phyloP scores from a whole-genome alignment of 2,329 filamentous ascomycete species.

The Sporothrix curviconia region DNA sequence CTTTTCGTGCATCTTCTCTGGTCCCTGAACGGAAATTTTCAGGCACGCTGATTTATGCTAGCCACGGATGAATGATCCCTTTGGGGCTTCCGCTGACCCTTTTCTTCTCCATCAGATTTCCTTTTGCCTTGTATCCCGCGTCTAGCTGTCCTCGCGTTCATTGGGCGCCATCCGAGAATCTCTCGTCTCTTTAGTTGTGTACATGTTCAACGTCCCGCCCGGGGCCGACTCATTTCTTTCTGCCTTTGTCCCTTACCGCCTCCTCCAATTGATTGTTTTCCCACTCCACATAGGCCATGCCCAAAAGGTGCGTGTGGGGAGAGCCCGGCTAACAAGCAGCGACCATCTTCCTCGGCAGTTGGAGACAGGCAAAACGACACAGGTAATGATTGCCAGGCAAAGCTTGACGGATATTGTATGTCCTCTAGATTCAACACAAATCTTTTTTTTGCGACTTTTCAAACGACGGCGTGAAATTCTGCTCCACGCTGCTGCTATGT shows the following conservation, averaged over 20 bases:
- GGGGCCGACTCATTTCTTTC: not conserved
- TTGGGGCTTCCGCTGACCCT: not conserved
- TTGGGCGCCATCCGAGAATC: not conserved
- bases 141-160: not conserved
- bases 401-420: not conserved
- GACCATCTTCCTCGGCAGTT: not conserved
- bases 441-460: not conserved
- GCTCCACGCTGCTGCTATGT: not conserved
- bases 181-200: not conserved
- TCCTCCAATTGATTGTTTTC: not conserved
- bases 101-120: not conserved
- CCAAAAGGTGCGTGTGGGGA: constrained; percentile 5
- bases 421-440: not conserved
- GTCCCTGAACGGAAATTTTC: not conserved
- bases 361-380: not conserved
- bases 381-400: not conserved
- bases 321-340: not conserved
- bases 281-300: not conserved
- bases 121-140: not conserved
- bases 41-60: not conserved
- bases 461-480: not conserved
- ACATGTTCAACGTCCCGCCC: not conserved
- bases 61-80: not conserved
- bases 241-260: not conserved
- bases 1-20: not conserved